These are phyloP conservation scores for Mycosphaerelloides madeirae DNA, from an alignment of 2,329 filamentous ascomycete genomes.

Conservation along the genomic window DNA sequence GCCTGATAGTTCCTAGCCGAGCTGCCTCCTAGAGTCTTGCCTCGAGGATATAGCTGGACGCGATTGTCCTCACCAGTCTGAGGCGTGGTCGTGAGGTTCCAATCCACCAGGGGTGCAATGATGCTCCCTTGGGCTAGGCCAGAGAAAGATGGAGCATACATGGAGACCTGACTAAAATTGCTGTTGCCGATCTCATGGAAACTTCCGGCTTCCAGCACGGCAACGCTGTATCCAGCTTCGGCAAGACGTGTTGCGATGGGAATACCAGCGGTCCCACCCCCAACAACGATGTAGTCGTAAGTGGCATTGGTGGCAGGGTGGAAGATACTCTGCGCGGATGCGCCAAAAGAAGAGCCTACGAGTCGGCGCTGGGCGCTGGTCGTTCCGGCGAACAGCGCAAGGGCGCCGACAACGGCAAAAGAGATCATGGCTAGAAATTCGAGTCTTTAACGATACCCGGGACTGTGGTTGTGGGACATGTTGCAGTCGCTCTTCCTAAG, in stretches of 20 bases:
- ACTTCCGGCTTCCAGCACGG: conserved; percentile 25
- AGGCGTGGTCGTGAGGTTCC: conserved; percentile 13
- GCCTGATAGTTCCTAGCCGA: conserved; percentile 25
- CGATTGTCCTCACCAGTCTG: conserved; percentile 1
- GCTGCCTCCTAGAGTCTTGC: conserved; percentile 25
- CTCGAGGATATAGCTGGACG: conserved; percentile 18
- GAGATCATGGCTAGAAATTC: no score
- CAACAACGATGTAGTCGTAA: conserved; percentile 19
- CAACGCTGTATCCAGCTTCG: conserved; percentile 16
- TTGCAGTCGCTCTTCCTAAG: no score
- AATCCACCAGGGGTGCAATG: conserved; percentile 25
- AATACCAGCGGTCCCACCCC: conserved; percentile 20
- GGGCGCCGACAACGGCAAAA: no score
- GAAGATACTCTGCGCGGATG: no score
- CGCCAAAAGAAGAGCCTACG: no score
- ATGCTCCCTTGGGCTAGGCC: conserved; percentile 7
- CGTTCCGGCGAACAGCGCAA: no score
- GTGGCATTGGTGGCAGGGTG: no score
- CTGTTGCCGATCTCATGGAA: conserved; percentile 21
- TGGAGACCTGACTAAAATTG: conserved; percentile 17
- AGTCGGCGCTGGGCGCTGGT: no score
- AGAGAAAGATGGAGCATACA: conserved; percentile 9
- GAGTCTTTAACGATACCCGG: no score
- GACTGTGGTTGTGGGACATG: no score
- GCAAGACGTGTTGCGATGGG: conserved; percentile 19